phyloP scores from a whole-genome alignment of 495 filamentous ascomycete genomes.

The Penicillium flavigenum region DNA sequence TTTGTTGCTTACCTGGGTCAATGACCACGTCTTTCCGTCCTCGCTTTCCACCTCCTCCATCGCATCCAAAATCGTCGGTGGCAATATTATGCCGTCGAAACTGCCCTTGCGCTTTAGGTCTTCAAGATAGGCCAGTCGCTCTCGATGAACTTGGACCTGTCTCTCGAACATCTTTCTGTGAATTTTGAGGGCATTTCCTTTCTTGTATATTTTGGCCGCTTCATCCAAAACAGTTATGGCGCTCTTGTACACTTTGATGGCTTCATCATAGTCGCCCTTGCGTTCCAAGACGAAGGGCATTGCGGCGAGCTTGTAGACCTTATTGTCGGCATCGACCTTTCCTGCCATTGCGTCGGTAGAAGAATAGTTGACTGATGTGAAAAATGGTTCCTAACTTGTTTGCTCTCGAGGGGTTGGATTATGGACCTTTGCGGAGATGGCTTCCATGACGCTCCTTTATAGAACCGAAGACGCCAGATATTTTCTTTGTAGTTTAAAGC shows the following conservation, averaged over 20 bases:
- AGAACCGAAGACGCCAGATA: background rate
- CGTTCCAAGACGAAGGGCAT: conserved; percentile 16
- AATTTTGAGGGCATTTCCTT: conserved; percentile 16
- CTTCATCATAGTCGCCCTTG: conserved; percentile 36
- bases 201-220: conserved; percentile 17
- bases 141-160: conserved; percentile 19
- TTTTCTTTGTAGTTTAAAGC: background rate
- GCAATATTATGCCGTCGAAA: conserved; percentile 14
- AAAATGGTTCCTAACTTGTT: background rate
- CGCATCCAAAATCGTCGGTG: conserved; percentile 15
- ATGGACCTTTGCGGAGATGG: background rate
- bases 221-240: conserved; percentile 19
- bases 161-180: conserved; percentile 26
- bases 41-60: conserved; percentile 14
- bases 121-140: conserved; percentile 18
- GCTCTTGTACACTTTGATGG: conserved; percentile 27
- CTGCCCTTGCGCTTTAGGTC: conserved; percentile 10
- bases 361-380: background rate
- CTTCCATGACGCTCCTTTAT: background rate
- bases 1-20: conserved; percentile 14
- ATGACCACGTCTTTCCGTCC: conserved; percentile 9
- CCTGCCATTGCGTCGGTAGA: background rate
- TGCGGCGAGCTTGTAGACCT: conserved; percentile 25
- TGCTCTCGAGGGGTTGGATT: background rate
- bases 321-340: conserved; percentile 19